A percentile compares a stretch with the other conserved stretches of the same genome.
Evolutionary conservation across 2,329 filamentous ascomycete species (phyloP).

Genomic region (Ceratocystis harringtonii): DNA sequence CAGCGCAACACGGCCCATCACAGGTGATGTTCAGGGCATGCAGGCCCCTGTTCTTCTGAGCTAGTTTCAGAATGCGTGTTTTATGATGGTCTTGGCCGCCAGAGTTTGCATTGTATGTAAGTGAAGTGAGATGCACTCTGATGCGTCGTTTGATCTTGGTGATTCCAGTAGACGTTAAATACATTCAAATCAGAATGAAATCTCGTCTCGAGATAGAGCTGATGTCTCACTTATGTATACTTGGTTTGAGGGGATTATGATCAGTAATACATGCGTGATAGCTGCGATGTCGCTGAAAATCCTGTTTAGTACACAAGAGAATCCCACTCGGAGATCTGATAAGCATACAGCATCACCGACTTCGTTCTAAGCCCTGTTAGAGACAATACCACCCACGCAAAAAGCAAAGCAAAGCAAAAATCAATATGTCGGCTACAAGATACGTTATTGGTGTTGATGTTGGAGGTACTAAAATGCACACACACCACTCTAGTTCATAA

Average conservation of each 20-base stretch:
- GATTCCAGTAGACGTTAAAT: too few species aligned
- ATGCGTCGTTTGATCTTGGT: too few species aligned
- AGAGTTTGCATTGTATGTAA: too few species aligned
- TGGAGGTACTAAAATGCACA: slow-evolving; percentile 22
- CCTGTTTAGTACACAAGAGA: neutral
- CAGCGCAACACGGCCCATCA: neutral
- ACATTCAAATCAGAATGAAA: too few species aligned
- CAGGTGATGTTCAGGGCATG: neutral
- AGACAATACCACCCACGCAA: slow-evolving; percentile 7
- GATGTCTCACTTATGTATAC: too few species aligned
- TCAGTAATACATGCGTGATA: neutral
- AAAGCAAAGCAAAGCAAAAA: neutral
- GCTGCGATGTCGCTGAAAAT: slow-evolving; percentile 1
- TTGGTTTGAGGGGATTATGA: neutral
- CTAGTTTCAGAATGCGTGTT: neutral
- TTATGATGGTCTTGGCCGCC: neutral
- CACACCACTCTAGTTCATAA: neutral
- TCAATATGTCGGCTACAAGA: neutral
- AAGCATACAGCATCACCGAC: neutral
- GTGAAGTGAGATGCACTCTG: too few species aligned
- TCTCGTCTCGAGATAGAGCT: too few species aligned
- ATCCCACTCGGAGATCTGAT: slow-evolving; percentile 21
- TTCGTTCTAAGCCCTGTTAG: neutral
- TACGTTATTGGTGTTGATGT: slow-evolving; percentile 29
- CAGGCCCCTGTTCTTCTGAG: neutral